Evolutionary conservation across 2,329 filamentous ascomycete genomes (phyloP), one percentile per base, ranked within the genome.

Genomic region (Laburnicola sp.): DNA sequence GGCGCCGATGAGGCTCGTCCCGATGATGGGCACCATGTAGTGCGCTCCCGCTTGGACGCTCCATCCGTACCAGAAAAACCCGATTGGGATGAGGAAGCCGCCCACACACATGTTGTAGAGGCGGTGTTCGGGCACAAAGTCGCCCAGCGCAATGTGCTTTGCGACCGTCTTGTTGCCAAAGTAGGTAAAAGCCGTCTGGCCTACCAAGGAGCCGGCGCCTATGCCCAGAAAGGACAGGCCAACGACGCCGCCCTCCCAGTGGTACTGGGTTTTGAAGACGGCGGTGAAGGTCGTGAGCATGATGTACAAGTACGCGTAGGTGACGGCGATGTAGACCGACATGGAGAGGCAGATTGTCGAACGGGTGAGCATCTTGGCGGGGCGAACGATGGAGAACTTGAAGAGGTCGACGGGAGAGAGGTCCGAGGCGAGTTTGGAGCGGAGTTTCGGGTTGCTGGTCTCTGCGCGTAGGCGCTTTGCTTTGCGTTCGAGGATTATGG

Each of bases 371-470:
- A 75, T 73, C 53, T 74, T 75, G 2, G 64, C 51, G 1, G 73
- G 73, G 56, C 59, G 75, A 2, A 74, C 49, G 30, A 75, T 78
- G 43, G 77, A 76, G 27, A 76, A 71, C 3, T 72, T 67, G 56
- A 79, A 79, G 4, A 79, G 66, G 26, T 74, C 68, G 3, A 59
- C 64, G 4, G 70, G 60, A 0, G 68, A 60, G 3, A 77, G 62
- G 1, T 67, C 72, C 3, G 54, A 65, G 41, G 76, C 73, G 16
- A 77, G 64, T 48, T 71, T 75, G 2, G 75, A 77, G 10, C 66
- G 63, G 0, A 78, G 60, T 25, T 67, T 66, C 2, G 47, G 52
- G 51, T 85, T 84, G 10, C 81, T 79, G 0, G 80, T 83, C 47
- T 79, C 74, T 48, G 75, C 76, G 4, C 75, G 75, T 1, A 85